Evolutionary conservation across 1,139 yeast species (phyloP).

Genomic region (Lodderomyces theae): DNA sequence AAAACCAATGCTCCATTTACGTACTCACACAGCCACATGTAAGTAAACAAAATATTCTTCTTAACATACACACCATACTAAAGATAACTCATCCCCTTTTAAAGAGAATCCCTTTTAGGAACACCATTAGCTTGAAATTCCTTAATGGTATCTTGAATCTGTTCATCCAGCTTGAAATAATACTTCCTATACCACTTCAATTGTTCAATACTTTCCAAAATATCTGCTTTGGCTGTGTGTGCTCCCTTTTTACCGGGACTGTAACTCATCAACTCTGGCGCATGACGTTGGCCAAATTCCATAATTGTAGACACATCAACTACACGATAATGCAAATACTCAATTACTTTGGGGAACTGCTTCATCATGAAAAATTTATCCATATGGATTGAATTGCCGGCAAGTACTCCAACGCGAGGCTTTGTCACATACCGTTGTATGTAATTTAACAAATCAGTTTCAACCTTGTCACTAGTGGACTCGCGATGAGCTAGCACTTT

Average conservation of each 20-base stretch:
- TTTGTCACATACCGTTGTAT: conserved; percentile 54
- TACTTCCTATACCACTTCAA: conserved; percentile 72
- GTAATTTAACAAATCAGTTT: conserved; percentile 60
- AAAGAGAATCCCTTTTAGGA: not conserved
- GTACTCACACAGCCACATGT: no score
- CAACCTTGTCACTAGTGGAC: conserved; percentile 58
- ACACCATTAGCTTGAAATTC: not conserved
- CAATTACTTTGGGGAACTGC: conserved; percentile 76
- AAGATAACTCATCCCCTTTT: not conserved
- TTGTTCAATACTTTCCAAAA: conserved; percentile 83
- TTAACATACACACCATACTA: no score
- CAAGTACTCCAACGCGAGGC: conserved; percentile 62
- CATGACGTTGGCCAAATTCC: conserved; percentile 79
- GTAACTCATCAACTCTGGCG: conserved; percentile 54
- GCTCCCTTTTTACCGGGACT: conserved; percentile 62
- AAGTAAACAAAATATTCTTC: no score
- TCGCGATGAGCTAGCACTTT: conserved; percentile 56
- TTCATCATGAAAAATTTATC: conserved; percentile 81
- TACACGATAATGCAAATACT: conserved; percentile 76
- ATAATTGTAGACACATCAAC: conserved; percentile 83
- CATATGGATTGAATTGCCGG: conserved; percentile 92
- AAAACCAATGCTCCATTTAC: no score
- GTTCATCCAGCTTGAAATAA: conserved; percentile 44
- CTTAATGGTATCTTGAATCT: conserved; percentile 8
- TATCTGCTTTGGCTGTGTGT: conserved; percentile 89